phyloP scores from a whole-genome alignment of 345 rosid genomes.

The Camelina neglecta region DNA sequence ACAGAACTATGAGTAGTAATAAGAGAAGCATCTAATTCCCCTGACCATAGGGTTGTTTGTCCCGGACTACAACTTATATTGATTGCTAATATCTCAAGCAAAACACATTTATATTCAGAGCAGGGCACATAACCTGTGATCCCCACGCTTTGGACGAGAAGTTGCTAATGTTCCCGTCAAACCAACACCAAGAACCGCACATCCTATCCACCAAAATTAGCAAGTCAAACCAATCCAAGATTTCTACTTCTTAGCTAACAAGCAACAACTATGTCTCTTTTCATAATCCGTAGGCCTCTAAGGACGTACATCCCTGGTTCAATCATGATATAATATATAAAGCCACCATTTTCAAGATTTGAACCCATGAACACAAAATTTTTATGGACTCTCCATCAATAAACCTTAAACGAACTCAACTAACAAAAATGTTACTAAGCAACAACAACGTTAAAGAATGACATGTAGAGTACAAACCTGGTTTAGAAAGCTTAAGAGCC shows the following conservation, averaged over 20 bases:
- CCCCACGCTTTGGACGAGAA: conserved; percentile 67
- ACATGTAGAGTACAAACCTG: conserved; percentile 50
- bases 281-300: neutral
- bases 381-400: neutral
- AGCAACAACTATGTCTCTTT: neutral
- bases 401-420: neutral
- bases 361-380: neutral
- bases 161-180: conserved; percentile 82
- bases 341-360: neutral
- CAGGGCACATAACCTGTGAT: conserved; percentile 62
- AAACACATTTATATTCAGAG: neutral
- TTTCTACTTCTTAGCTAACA: neutral
- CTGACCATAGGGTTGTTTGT: neutral
- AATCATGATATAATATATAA: neutral
- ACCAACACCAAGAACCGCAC: conserved; percentile 81
- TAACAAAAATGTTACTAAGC: neutral
- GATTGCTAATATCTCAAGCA: neutral
- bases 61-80: too few relatives aligned
- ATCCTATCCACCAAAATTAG: conserved; percentile 49
- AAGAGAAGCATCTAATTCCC: too few relatives aligned
- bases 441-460: neutral
- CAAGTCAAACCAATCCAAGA: conserved; percentile 11
- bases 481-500: conserved; percentile 77
- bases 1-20: conserved; percentile 5
- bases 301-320: neutral